Base-by-base conservation (phyloP, 2,329 filamentous ascomycete genomes). In the Stachybotrys chlorohalonatus region DNA sequence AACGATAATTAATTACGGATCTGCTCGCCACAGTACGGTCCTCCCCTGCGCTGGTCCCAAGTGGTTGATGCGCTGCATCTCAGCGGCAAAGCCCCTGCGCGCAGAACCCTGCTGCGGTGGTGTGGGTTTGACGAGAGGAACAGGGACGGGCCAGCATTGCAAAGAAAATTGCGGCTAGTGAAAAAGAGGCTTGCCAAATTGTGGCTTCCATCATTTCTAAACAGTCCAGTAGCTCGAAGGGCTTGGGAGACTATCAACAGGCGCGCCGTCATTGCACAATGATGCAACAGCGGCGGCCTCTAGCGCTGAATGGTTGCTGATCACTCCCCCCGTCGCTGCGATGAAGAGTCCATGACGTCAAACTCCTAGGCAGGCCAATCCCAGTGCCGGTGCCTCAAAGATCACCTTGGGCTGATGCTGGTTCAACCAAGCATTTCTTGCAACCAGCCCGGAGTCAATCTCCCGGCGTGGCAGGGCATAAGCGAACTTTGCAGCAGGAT, bases 281-380 rank as follows among this genome's bases (percentile, higher is more conserved):
- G 36, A 42, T 42, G 36, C 36, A 42, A 42, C 36, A 9, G 13
- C 9, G 9, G 9, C 36, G 36, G 36, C 36, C 36, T 42, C 36
- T 42, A 42, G 36, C 36, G 36, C 13, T 42, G 36, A 42, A 13
- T 13, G 36, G 2, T 42, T 42, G 36, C 36, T 42, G 36, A 42
- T 42, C 36, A 13, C 36, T 3, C 13, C 36, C 8, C 13, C 36
- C 36, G 13, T 9, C 9, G 2, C 36, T 42, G 36, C 6, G 36
- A 42, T 42, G 36, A 32, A 32, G 7, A 30, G 45, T 52, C 51
- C 51, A 52, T 52, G 51, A 52, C 51, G 51, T 52, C 51, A 52
- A 52, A 45, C 17, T n/a, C 11, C 11, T 8, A 30, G 17, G 7
- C 11, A 30, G 30, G 36, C 36, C 13, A 17, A 52, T 32, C 50